These are phyloP conservation scores for Colletotrichum eleusines DNA, from an alignment of 2,329 filamentous ascomycete species.

Conservation along the genomic window DNA sequence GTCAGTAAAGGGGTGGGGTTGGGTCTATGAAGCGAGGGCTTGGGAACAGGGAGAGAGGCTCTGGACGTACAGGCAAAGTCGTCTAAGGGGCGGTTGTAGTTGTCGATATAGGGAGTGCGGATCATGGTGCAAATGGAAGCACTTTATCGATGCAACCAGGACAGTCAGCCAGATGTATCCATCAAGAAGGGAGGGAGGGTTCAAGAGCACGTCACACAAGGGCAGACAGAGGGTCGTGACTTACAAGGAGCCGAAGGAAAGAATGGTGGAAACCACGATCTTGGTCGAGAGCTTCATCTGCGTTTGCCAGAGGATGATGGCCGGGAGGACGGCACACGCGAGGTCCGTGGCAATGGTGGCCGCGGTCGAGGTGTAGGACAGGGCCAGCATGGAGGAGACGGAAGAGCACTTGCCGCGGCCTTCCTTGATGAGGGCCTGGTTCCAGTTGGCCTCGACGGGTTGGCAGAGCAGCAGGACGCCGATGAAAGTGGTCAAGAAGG, in stretches of 20 bases:
- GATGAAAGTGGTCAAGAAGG: constrained; percentile 48
- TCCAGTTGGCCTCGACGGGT: constrained; percentile 46
- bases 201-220: too few relatives aligned
- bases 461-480: constrained; percentile 44
- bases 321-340: constrained; percentile 49
- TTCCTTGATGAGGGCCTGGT: constrained; percentile 47
- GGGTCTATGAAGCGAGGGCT: not conserved
- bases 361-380: constrained; percentile 48
- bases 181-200: not conserved
- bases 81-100: constrained; percentile 42
- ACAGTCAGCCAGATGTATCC: not conserved
- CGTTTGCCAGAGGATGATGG: constrained; percentile 49
- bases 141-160: constrained; percentile 26
- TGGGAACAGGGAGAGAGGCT: accelerated
- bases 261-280: constrained; percentile 39
- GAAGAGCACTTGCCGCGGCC: constrained; percentile 42
- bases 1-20: not conserved
- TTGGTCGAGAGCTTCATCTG: constrained; percentile 47
- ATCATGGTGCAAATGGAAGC: constrained; percentile 44
- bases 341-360: constrained; percentile 51
- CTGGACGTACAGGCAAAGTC: constrained; percentile 41
- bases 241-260: constrained; percentile 45
- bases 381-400: constrained; percentile 43
- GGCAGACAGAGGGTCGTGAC: constrained; percentile 5
- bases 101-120: constrained; percentile 43